Evolutionary conservation across 768 basidiomycete species (phyloP).

Genomic region (Collybiopsis luxurians): DNA sequence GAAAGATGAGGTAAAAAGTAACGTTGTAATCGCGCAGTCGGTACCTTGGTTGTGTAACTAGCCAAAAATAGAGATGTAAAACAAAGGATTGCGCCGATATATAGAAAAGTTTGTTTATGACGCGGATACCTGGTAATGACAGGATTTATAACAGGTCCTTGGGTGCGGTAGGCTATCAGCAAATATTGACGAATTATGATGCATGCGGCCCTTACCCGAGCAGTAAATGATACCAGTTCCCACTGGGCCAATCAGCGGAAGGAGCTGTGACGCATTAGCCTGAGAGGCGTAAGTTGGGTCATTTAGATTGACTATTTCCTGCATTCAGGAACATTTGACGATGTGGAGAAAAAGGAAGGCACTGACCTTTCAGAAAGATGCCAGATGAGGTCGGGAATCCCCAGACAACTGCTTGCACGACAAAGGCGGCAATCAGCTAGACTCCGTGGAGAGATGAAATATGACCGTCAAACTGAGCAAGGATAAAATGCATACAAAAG

Average conservation of each 20-base stretch:
- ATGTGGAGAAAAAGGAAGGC: not conserved
- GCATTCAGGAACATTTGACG: not conserved
- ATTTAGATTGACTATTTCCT: not conserved
- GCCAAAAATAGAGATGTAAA: constrained; percentile 23
- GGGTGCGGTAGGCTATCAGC: not conserved
- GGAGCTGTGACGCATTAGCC: constrained; percentile 17
- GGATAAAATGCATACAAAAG: constrained; percentile 16
- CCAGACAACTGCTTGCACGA: constrained; percentile 27
- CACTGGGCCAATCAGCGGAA: constrained; percentile 27
- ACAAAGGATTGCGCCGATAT: constrained; percentile 21
- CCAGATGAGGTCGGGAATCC: constrained; percentile 27
- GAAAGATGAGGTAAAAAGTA: not conserved
- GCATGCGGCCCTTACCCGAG: constrained; percentile 15
- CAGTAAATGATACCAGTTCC: constrained; percentile 30
- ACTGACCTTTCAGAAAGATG: constrained; percentile 26
- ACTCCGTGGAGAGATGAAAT: not conserved
- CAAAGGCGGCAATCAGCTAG: constrained; percentile 23
- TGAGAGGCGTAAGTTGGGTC: constrained; percentile 15
- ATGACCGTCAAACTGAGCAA: not conserved
- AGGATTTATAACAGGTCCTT: constrained; percentile 24
- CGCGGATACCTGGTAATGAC: constrained; percentile 19
- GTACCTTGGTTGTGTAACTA: constrained; percentile 19
- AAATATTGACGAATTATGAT: not conserved
- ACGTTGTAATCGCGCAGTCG: not conserved
- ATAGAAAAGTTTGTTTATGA: constrained; percentile 16